These are phyloP conservation scores for Pontederia crassipes DNA, from an alignment of 176 grass and related monocot genomes.

Conservation along the genomic window DNA sequence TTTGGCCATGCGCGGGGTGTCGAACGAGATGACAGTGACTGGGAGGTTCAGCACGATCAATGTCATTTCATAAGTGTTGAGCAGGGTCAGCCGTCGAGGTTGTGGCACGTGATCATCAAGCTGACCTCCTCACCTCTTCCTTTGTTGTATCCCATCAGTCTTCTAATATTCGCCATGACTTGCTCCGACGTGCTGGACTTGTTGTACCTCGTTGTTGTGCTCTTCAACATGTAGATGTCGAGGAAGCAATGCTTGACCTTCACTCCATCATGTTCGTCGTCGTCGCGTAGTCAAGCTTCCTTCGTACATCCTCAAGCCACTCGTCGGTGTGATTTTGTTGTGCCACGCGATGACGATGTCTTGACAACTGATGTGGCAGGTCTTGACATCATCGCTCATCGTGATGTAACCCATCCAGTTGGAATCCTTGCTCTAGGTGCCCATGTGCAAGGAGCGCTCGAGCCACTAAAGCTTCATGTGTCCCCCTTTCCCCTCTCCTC, in stretches of 20 bases:
- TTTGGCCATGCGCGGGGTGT: constrained; percentile 27
- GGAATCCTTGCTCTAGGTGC: constrained; percentile 13
- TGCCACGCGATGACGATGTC: constrained; percentile 34
- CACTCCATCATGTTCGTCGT: neutral
- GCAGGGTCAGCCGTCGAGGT: constrained; percentile 46
- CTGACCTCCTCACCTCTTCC: constrained; percentile 14
- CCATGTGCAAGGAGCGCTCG: constrained; percentile 12
- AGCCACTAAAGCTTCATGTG: constrained; percentile 8
- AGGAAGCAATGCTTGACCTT: constrained; percentile 38
- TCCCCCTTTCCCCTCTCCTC: no score
- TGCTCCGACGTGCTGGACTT: constrained; percentile 26
- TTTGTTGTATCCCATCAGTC: constrained; percentile 18
- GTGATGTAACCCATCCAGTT: constrained; percentile 41
- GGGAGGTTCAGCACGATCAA: constrained; percentile 8
- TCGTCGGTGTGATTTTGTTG: constrained; percentile 5
- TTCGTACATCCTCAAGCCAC: constrained; percentile 21
- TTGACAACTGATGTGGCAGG: neutral
- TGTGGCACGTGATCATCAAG: constrained; percentile 41
- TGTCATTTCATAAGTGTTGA: constrained; percentile 33
- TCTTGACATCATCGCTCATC: constrained; percentile 2
- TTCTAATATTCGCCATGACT: constrained; percentile 24
- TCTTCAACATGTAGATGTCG: constrained; percentile 32
- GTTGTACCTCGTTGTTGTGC: neutral
- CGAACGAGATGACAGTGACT: constrained; percentile 36
- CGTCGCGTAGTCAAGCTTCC: neutral